Evolutionary conservation across 768 basidiomycete species (phyloP), one percentile per base, ranked within the genome.

Genomic region (Epithele typhae): DNA sequence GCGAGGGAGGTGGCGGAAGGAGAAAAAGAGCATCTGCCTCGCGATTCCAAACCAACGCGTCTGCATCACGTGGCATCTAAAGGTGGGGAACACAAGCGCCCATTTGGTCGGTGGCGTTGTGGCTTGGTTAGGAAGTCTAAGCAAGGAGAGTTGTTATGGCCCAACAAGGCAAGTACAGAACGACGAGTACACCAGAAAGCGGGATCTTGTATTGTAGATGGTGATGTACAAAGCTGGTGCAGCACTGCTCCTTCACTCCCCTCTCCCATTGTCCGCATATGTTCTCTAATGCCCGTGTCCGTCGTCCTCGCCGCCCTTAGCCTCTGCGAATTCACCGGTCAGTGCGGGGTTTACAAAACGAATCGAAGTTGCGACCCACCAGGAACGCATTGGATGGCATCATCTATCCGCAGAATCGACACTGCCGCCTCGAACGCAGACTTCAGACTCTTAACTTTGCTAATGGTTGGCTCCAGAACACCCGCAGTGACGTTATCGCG

Each of bases 371-470:
- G 17, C 8, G 23, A 68, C 83, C 72, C 57, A 89, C 89, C 90
- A 50, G 89, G 87, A 38, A 87, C 75, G 66, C 87, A 90, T 59
- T 92, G 89, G 52, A 92, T 92, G n/a, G 90, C 89, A 66, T 92
- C 94, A 64, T 97, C 94, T 58, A 98, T 97, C 51, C 96, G 80
- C 64, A 99, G 71, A 50, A 98, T 71, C 48, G 92, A 92, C 33
- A 96, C 93, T 4, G 94, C 92, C 24, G 95, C 94, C 65, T 97
- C 94, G 55, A 94, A 90, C 25, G 96, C 96, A 25, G 88, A 92
- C 74, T 99, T 99, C 65, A 99, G 69, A 62, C 91, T 94, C 71
- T 89, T 91, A 56, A 98, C 88, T 70, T 99, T 98, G 73, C 88
- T 89, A 71, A 99, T 80, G 8, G 93, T 97, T 4, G 96, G 96